Base-by-base conservation (phyloP, 192 early-diverging fungal species). In the Dimargaris xerosporica region DNA sequence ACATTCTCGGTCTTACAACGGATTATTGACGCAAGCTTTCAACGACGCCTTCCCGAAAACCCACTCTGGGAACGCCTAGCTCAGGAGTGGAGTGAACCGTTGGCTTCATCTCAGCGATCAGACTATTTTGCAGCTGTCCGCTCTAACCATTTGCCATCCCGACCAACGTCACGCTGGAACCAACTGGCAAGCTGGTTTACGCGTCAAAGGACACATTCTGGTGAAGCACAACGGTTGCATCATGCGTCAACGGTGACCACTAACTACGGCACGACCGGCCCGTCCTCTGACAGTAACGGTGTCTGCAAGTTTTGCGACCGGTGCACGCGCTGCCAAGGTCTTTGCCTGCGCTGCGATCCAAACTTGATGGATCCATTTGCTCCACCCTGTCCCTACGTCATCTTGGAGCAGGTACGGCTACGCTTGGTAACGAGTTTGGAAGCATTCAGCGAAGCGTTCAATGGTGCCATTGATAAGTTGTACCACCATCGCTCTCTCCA, bases 21-120 rank as follows among this genome's bases (percentile, higher is more conserved):
- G 21, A 63, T 77, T 51, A 64, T 73, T 4, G 67, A 71, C 15
- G 65, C 60, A 5, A 69, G 72, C 10, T 55, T 72, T n/a, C 64
- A 62, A 26, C 41, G 54, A 6, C 52, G 41, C 10, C 56, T 62
- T 9, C 62, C 55, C 15, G 42, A 71, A 9, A 25, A 41, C 47
- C 21, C 61, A 5, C 29, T 67, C 42, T 60, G 62, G 44, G 63
- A 54, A 34, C 26, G n/a, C 19, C 17, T 46, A 34, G 19, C 30
- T 41, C 29, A 6, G 9, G 13, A 25, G 53, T 29, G 2, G 21
- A 5, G 21, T 23, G 25, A 54, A 1, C 29, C n/a, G 7, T 9
- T 23, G 25, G 11, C 15, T 6, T 53, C 51, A 11, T 21, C 51
- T 19, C n/a, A 25, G n/a, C n/a, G n/a, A n/a, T n/a, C n/a, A n/a